Evolutionary conservation across 768 basidiomycete species (phyloP).

Genomic region (Lentinula detonsa): DNA sequence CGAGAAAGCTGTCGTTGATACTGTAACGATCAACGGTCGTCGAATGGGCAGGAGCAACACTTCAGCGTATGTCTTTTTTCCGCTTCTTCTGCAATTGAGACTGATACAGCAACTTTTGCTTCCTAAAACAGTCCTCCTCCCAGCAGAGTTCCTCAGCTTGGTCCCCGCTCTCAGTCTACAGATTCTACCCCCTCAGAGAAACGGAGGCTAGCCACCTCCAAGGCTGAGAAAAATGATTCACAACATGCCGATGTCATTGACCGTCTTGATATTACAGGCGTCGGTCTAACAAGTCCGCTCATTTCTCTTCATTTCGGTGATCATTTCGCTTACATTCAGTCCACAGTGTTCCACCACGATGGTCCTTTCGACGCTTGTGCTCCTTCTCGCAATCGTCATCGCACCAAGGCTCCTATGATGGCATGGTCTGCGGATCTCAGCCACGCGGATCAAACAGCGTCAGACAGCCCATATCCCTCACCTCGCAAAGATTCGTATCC

Average conservation of each 20-base stretch:
- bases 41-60: slow-evolving; percentile 58
- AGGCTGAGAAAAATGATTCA: slow-evolving; percentile 73
- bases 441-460: slow-evolving; percentile 34
- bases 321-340: slow-evolving; percentile 13
- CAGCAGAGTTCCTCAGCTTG: slow-evolving; percentile 24
- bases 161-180: slow-evolving; percentile 41
- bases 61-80: slow-evolving; percentile 32
- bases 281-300: slow-evolving; percentile 59
- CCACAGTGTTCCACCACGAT: slow-evolving; percentile 84
- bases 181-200: slow-evolving; percentile 33
- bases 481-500: slow-evolving; percentile 41
- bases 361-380: slow-evolving; percentile 91
- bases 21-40: slow-evolving; percentile 50
- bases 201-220: slow-evolving; percentile 30
- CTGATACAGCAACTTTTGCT: slow-evolving; percentile 1
- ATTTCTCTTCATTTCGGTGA: slow-evolving; percentile 3
- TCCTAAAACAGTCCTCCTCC: slow-evolving; percentile 13
- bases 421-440: slow-evolving; percentile 54
- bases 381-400: slow-evolving; percentile 80
- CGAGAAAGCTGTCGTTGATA: slow-evolving; percentile 63
- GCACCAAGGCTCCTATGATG: slow-evolving; percentile 75
- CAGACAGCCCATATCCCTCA: slow-evolving; percentile 47
- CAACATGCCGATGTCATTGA: slow-evolving; percentile 87
- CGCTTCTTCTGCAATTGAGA: slow-evolving; percentile 9
- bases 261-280: slow-evolving; percentile 79